Base-by-base conservation (phyloP, 805 yeast genomes). In the Monosporozyma solicola region DNA sequence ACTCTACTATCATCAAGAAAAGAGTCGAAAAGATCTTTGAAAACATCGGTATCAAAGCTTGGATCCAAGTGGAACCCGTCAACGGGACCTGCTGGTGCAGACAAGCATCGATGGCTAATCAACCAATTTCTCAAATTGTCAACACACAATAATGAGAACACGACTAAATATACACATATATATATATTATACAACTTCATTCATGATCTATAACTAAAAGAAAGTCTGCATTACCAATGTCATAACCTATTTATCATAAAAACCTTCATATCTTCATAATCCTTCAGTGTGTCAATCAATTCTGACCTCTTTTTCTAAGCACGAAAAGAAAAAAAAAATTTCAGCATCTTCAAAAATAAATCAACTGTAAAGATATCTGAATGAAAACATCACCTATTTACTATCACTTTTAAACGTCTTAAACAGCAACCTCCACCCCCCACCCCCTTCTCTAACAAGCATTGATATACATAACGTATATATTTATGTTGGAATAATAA, bases 71-170 rank as follows among this genome's bases (percentile, higher is more conserved):
- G 54, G 94, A 85, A 59, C 77, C 75, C 53, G 84, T 79, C 51
- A 79, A 74, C 51, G 80, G 84, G 13, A 65, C 70, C 1, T 85
- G 91, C 68, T 85, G 91, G 91, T 85, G 92, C 64, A 69, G 83
- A 45, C 51, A 37, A 20, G 25, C 50, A 16, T 48, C 50, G 9
- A 46, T 46, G 49, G 35, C 37, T 31, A 46, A 46, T 27, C 37
- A 25, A 48, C 37, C 31, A 13, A 35, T 48, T 15, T 35, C 50
- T n/a, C 50, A 48, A 24, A 13, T 35, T 1, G 41, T 48, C 9
- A 32, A 31, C 13, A 20, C 15, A 13, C 39, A 33, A 47, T 47
- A 47, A 15, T 20, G 20, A 20, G 25, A 3, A 10, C 20, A 27
- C 5, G 4, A 20, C 20, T 24, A 20, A 6, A 35, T 15, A 11